phyloP scores from a whole-genome alignment of 208 protist genomes.

The Trypanosoma congolense region DNA sequence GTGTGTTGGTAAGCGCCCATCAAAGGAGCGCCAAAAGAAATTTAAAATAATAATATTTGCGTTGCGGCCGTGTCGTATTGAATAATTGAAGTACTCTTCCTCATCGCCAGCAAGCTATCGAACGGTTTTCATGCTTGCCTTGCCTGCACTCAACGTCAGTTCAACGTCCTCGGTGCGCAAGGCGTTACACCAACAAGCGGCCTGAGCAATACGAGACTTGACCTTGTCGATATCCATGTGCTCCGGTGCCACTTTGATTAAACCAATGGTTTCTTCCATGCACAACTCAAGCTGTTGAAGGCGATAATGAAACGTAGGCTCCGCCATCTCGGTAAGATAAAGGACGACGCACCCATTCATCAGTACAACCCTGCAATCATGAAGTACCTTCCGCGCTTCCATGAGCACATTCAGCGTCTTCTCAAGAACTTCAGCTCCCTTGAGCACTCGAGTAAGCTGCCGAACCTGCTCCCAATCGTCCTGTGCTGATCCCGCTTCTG shows the following conservation, averaged over 20 bases:
- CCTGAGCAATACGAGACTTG: background rate
- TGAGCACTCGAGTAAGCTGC: background rate
- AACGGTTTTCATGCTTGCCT: too few species aligned
- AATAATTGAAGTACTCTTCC: too few species aligned
- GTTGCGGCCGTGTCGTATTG: too few species aligned
- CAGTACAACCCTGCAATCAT: constrained; percentile 4
- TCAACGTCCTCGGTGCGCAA: background rate
- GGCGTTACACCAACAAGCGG: background rate
- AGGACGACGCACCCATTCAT: constrained; percentile 1
- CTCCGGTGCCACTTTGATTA: background rate
- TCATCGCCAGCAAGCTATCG: too few species aligned
- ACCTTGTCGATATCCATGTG: background rate
- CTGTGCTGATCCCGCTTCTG: background rate
- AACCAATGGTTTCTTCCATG: background rate
- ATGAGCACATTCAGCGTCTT: background rate
- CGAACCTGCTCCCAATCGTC: background rate
- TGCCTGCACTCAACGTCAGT: too few species aligned
- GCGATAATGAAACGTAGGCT: background rate
- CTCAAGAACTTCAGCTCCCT: constrained; percentile 9
- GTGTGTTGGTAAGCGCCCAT: too few species aligned
- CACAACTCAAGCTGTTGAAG: constrained; percentile 2
- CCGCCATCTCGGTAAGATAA: background rate
- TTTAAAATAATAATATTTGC: too few species aligned
- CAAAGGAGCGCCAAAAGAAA: too few species aligned
- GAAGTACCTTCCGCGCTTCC: background rate